A percentile compares a stretch with the other conserved stretches of the same genome.
Conservation (phyloP, 441 rosid genomes). For the Populus hybrid region DNA sequence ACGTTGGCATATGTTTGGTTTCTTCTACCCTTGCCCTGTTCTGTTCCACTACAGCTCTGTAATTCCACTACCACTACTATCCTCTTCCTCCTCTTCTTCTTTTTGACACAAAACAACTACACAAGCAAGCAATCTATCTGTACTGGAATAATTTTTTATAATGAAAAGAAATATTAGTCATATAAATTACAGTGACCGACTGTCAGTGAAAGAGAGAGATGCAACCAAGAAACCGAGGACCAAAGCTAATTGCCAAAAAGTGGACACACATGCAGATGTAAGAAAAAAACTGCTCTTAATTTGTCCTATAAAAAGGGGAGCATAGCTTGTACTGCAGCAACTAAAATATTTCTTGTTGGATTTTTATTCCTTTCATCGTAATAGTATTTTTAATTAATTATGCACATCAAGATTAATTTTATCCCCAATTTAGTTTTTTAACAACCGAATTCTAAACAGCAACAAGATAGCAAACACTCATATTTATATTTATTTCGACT, state of each 20-base stretch:
- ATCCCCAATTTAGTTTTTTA: background rate
- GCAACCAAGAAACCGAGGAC: constrained; percentile 46
- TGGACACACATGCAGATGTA: constrained; percentile 50
- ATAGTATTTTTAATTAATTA: no score
- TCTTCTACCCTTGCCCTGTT: constrained; percentile 19
- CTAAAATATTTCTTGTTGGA: background rate
- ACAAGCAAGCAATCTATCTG: background rate
- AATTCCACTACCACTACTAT: background rate
- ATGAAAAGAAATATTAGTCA: background rate
- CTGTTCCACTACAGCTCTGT: background rate
- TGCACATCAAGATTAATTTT: background rate
- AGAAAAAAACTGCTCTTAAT: background rate
- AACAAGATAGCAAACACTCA: background rate
- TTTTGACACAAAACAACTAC: constrained; percentile 19
- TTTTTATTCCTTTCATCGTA: background rate
- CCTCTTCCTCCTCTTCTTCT: constrained; percentile 19
- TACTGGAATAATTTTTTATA: background rate
- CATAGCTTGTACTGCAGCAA: background rate
- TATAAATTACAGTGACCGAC: background rate
- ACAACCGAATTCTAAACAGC: background rate
- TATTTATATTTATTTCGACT: background rate
- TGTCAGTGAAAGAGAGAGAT: constrained; percentile 13
- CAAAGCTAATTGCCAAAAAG: constrained; percentile 61
- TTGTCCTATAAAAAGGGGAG: background rate
- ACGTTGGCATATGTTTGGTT: constrained; percentile 25